Conservation (phyloP, 2,329 filamentous ascomycete genomes). For the Aurifilum marmelostoma region DNA sequence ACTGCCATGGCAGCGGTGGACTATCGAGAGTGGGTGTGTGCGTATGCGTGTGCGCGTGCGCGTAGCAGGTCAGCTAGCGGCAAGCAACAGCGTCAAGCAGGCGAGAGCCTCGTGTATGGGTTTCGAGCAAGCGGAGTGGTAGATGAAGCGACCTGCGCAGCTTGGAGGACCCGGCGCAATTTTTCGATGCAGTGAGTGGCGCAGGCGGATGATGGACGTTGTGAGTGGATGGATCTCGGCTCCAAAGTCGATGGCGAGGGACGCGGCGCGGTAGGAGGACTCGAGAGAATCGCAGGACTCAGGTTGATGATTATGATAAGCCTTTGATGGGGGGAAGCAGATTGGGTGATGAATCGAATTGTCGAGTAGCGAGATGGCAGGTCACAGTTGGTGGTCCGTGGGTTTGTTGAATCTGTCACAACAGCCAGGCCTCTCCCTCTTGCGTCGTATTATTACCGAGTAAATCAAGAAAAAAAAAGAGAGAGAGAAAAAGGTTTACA, state of each 20-base stretch:
- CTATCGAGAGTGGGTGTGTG: background rate
- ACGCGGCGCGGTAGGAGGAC: constrained; percentile 14
- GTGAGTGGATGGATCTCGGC: background rate
- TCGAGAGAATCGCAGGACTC: constrained; percentile 14
- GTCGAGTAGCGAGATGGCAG: constrained; percentile 15
- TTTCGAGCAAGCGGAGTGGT: constrained; percentile 3
- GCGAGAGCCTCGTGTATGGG: constrained; percentile 5
- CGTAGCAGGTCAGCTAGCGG: background rate
- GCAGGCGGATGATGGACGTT: background rate
- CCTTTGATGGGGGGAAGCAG: constrained; percentile 10
- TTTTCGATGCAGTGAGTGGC: background rate
- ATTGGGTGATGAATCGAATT: constrained; percentile 8
- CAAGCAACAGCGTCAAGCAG: background rate
- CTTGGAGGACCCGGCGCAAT: constrained; percentile 8
- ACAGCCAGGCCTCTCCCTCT: constrained; percentile 2
- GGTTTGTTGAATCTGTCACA: constrained; percentile 1
- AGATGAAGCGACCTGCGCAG: constrained; percentile 27
- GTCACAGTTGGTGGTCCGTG: constrained; percentile 26
- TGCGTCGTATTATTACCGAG: constrained; percentile 18
- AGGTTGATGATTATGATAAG: constrained; percentile 25
- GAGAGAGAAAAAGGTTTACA: too few species aligned
- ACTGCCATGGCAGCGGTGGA: constrained; percentile 56
- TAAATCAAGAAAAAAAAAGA: constrained; percentile 14
- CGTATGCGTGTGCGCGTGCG: background rate
- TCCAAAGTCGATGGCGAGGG: background rate